Evolutionary conservation across 2,329 filamentous ascomycete species (phyloP).

Genomic region (Amauroascus niger): DNA sequence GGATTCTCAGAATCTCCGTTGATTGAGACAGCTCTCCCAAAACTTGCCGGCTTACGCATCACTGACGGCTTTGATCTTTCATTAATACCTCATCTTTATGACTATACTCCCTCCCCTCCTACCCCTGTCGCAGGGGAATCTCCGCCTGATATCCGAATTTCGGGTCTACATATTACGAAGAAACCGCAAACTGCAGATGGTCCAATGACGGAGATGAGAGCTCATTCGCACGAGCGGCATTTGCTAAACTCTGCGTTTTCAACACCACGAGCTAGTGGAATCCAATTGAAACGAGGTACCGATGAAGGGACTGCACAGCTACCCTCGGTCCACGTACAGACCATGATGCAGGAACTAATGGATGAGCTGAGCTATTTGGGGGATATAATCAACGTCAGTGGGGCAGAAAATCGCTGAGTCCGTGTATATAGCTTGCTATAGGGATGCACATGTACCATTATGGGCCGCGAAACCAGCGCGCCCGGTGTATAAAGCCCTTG

Average conservation of each 20-base stretch:
- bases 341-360: constrained; percentile 41
- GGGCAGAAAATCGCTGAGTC: not conserved
- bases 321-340: constrained; percentile 10
- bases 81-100: not conserved
- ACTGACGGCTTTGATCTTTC: not conserved
- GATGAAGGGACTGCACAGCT: not conserved
- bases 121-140: not conserved
- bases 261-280: constrained; percentile 11
- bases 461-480: too few relatives aligned
- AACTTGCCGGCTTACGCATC: constrained; percentile 1
- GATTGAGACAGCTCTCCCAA: not conserved
- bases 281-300: not conserved
- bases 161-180: constrained; percentile 7
- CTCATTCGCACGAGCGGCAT: not conserved
- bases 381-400: constrained; percentile 31
- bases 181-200: constrained; percentile 3
- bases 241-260: not conserved
- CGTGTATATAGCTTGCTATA: not conserved
- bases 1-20: not conserved
- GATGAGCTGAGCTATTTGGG: constrained; percentile 45
- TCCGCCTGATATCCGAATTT: constrained; percentile 4
- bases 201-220: not conserved
- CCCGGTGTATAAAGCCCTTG: too few relatives aligned
- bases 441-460: too few relatives aligned
- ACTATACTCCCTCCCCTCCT: not conserved